Conservation (phyloP, 2,329 filamentous ascomycete genomes). For the Didymella lethalis region DNA sequence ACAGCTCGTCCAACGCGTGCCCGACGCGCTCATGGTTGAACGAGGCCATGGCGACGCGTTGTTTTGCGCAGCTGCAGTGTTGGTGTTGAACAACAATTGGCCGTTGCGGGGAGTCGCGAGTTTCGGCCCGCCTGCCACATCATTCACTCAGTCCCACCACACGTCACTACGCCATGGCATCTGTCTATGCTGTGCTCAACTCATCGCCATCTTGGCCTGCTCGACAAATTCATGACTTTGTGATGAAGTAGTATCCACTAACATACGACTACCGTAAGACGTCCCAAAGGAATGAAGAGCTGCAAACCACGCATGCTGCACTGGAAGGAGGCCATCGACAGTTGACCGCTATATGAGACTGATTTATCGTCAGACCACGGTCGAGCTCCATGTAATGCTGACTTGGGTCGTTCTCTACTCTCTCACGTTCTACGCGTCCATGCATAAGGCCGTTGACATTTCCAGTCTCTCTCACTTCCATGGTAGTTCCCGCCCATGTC, state of each 20-base stretch:
- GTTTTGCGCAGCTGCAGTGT: slow-evolving; percentile 14
- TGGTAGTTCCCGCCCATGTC: too few relatives aligned
- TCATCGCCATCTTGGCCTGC: neutral
- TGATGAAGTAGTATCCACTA: neutral
- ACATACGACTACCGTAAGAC: neutral
- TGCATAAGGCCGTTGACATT: too few relatives aligned
- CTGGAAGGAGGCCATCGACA: neutral
- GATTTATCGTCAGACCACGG: too few relatives aligned
- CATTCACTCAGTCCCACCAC: slow-evolving; percentile 2
- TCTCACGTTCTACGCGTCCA: too few relatives aligned
- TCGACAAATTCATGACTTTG: neutral
- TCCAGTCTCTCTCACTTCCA: neutral
- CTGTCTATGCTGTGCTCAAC: neutral
- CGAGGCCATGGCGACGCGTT: slow-evolving; percentile 44
- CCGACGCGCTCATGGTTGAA: slow-evolving; percentile 69
- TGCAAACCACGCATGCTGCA: neutral
- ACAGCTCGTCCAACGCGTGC: slow-evolving; percentile 79
- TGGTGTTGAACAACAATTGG: slow-evolving; percentile 13
- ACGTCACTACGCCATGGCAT: neutral
- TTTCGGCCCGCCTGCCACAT: slow-evolving; percentile 6
- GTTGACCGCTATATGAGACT: too few relatives aligned
- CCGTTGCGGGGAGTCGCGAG: slow-evolving; percentile 17
- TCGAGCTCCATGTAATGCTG: neutral
- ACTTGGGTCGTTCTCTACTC: neutral
- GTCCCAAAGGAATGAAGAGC: neutral